Evolutionary conservation across 1,284 basidiomycete species (phyloP).

Genomic region (Stereum hirsutum): DNA sequence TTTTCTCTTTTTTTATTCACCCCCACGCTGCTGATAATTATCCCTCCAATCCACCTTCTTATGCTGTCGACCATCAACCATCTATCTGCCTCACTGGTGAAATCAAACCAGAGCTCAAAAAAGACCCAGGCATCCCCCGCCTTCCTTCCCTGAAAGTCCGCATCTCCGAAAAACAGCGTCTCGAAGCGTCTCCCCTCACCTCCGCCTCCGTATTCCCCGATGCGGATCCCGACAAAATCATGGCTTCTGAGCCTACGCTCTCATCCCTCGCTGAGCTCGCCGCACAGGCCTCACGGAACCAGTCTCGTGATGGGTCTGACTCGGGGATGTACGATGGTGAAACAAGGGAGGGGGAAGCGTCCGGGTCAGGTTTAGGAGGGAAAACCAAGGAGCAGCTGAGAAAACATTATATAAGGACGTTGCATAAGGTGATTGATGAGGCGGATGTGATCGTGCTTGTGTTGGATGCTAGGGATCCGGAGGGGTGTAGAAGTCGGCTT

Average conservation of each 20-base stretch:
- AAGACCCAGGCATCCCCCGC: conserved; percentile 75
- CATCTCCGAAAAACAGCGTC: conserved; percentile 43
- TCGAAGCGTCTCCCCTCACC: conserved; percentile 14
- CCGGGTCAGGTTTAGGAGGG: conserved; percentile 13
- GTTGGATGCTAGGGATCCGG: conserved; percentile 87
- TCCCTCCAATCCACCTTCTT: background rate
- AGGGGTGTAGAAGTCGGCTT: conserved; percentile 79
- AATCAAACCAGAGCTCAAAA: conserved; percentile 54
- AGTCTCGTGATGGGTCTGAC: background rate
- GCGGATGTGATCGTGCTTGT: conserved; percentile 87
- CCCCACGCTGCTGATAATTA: no score
- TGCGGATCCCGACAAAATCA: conserved; percentile 46
- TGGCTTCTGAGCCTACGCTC: conserved; percentile 50
- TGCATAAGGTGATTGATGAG: conserved; percentile 91
- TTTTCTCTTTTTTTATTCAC: background rate
- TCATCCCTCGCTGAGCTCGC: conserved; percentile 16
- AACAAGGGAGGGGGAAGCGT: no score
- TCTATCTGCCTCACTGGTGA: background rate
- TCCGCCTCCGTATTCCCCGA: conserved; percentile 14
- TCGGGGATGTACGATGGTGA: no score
- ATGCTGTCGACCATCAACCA: background rate
- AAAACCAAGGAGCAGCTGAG: conserved; percentile 62
- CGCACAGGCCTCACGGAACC: conserved; percentile 15
- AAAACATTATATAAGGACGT: conserved; percentile 60
- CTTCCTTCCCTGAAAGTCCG: conserved; percentile 60